Percentiles rank a stretch among this genome's conserved stretches.
These are phyloP conservation scores for Tetracentron sinense DNA, from an alignment of 164 flowering plant genomes.

Conservation along the genomic window DNA sequence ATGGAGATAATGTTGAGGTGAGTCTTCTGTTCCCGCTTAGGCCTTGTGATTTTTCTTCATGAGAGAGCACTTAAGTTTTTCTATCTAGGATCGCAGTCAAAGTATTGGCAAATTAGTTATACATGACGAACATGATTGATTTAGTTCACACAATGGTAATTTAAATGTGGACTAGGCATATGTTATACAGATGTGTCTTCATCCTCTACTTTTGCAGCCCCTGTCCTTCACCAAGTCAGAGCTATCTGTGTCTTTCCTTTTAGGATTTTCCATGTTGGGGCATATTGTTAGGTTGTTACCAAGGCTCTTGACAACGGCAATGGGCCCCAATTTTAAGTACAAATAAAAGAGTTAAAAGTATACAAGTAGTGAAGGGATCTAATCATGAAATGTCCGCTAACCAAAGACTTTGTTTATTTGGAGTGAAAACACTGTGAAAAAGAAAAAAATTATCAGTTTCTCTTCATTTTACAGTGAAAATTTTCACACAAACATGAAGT, in stretches of 20 bases:
- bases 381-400: background rate
- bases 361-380: background rate
- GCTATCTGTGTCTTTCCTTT: too few species aligned
- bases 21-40: conserved; percentile 6
- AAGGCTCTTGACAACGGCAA: background rate
- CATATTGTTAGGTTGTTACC: background rate
- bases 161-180: background rate
- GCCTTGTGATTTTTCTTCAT: background rate
- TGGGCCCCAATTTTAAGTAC: background rate
- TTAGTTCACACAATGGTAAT: too few species aligned
- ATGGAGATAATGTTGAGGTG: conserved; percentile 99
- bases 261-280: too few species aligned
- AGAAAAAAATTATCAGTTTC: too few species aligned
- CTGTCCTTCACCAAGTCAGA: too few species aligned
- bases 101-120: background rate
- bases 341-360: background rate
- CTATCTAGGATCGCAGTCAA: background rate
- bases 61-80: background rate
- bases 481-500: background rate
- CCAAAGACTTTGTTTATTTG: background rate
- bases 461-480: too few species aligned
- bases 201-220: too few species aligned
- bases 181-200: background rate
- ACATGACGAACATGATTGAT: background rate
- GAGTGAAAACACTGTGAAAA: too few species aligned